Evolutionary conservation across 148 eudicot species (phyloP).

Genomic region (Fallopia convolvulus): DNA sequence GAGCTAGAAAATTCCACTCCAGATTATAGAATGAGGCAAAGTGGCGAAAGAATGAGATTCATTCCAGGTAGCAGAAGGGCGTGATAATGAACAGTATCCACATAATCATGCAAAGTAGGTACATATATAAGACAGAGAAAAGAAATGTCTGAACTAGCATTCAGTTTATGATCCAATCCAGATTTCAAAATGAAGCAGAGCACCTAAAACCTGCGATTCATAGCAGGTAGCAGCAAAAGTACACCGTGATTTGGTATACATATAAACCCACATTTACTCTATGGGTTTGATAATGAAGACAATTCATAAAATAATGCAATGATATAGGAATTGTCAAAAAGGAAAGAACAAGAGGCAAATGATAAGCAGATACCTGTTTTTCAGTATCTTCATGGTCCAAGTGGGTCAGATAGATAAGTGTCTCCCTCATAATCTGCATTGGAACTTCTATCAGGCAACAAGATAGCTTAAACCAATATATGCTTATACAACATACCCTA

Average conservation of each 20-base stretch:
- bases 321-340: not conserved
- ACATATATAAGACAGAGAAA: not conserved
- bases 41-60: not conserved
- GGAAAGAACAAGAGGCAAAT: not conserved
- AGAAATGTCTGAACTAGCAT: not conserved
- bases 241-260: not conserved
- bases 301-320: not conserved
- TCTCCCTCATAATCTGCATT: slow-evolving; percentile 94
- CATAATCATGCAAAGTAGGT: not conserved
- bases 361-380: slow-evolving; percentile 56
- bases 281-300: not conserved
- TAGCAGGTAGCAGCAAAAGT: not conserved
- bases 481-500: not conserved
- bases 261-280: not conserved
- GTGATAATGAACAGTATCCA: not conserved
- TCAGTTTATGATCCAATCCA: not conserved
- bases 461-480: not conserved
- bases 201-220: not conserved
- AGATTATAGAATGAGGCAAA: not conserved
- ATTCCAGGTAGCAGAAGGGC: not conserved
- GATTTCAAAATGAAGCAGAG: not conserved
- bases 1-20: not conserved
- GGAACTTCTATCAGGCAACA: not conserved
- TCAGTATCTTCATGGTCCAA: slow-evolving; percentile 98
- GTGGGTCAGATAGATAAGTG: slow-evolving; percentile 84